phyloP scores from a whole-genome alignment of 2,329 filamentous ascomycete species.

The Hirsutella minnesotensis region DNA sequence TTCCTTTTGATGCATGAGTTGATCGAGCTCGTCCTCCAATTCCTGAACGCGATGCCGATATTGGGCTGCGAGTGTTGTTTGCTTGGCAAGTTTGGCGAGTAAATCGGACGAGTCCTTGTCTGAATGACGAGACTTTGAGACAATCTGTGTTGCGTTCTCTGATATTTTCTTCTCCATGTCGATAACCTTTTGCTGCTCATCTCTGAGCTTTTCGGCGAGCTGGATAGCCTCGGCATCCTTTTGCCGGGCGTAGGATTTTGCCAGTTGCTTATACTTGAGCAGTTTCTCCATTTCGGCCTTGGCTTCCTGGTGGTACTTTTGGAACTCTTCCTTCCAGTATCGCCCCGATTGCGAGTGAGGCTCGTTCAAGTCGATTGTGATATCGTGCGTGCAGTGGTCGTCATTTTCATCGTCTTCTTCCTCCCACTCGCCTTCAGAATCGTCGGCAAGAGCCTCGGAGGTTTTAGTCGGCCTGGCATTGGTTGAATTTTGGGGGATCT shows the following conservation, averaged over 20 bases:
- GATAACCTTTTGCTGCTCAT: conserved; percentile 54
- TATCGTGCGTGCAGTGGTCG: conserved; percentile 40
- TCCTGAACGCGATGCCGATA: conserved; percentile 49
- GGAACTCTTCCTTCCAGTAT: conserved; percentile 72
- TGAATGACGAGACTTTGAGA: conserved; percentile 16
- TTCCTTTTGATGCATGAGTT: conserved; percentile 23
- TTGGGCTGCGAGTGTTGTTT: conserved; percentile 44
- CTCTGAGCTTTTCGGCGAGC: conserved; percentile 51
- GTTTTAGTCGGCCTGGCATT: neutral
- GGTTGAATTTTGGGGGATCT: conserved; percentile 23
- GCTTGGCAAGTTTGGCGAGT: conserved; percentile 41
- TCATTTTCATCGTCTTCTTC: conserved; percentile 34
- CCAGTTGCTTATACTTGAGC: conserved; percentile 67
- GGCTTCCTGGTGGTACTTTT: conserved; percentile 61
- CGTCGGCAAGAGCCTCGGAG: conserved; percentile 7
- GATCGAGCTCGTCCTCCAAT: conserved; percentile 38
- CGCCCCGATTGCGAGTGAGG: conserved; percentile 64
- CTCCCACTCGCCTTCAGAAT: conserved; percentile 39
- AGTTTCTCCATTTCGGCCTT: conserved; percentile 65
- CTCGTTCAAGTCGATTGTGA: conserved; percentile 60
- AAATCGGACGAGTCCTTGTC: conserved; percentile 35
- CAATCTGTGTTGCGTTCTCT: conserved; percentile 47
- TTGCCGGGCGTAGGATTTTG: conserved; percentile 66
- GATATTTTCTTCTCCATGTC: conserved; percentile 51
- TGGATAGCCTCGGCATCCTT: conserved; percentile 63